Percentiles rank a stretch among this genome's conserved stretches.
Conservation (phyloP, 2,329 filamentous ascomycete species). For the Fusarium veterinarium region DNA sequence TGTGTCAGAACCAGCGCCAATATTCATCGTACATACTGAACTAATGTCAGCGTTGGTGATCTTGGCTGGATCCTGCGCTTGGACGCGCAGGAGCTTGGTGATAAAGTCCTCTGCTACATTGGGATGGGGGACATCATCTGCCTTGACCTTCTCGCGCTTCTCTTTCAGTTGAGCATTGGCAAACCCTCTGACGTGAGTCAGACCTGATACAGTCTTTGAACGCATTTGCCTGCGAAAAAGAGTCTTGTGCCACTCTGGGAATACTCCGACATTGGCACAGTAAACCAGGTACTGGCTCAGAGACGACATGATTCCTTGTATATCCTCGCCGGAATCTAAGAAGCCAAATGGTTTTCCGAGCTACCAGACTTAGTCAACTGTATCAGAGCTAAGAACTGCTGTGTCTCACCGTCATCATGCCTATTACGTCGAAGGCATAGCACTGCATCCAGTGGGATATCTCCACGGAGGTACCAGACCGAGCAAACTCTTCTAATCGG, state of each 20-base stretch:
- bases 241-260: background rate
- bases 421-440: background rate
- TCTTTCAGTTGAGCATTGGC: background rate
- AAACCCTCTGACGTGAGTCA: rapidly evolving
- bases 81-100: background rate
- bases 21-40: background rate
- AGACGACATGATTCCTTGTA: background rate
- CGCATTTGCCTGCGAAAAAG: background rate
- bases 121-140: rapidly evolving
- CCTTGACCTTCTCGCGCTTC: background rate
- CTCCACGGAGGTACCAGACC: background rate
- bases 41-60: background rate
- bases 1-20: background rate
- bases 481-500: background rate
- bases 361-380: rapidly evolving
- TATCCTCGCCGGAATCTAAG: background rate
- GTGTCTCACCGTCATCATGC: background rate
- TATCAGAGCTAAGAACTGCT: rapidly evolving
- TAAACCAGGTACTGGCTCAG: background rate
- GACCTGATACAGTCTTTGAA: background rate
- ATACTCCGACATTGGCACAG: background rate
- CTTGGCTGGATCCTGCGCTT: rapidly evolving
- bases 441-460: background rate
- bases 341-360: background rate
- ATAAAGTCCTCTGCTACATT: background rate